phyloP scores from a whole-genome alignment of 495 filamentous ascomycete genomes.

The Aspergillus bridgeri region DNA sequence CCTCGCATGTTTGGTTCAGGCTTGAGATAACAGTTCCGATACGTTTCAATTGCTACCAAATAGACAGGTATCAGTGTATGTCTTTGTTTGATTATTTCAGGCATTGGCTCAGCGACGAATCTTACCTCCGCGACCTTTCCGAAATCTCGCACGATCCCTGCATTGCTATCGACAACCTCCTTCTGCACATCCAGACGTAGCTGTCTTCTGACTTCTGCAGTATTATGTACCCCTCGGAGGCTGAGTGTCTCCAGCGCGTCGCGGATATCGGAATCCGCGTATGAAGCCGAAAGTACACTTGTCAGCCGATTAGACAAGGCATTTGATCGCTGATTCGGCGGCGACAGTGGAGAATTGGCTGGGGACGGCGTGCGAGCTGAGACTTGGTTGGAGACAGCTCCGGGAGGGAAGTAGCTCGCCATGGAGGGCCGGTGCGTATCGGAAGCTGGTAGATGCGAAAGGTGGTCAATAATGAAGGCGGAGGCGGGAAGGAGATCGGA shows the following conservation, averaged over 20 bases:
- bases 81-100: not conserved
- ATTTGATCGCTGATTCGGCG: slow-evolving; percentile 48
- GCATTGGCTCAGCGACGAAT: not conserved
- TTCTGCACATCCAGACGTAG: slow-evolving; percentile 83
- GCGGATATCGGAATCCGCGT: slow-evolving; percentile 87
- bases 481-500: not conserved
- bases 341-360: slow-evolving; percentile 31
- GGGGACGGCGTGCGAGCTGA: slow-evolving; percentile 22
- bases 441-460: slow-evolving; percentile 6
- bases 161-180: slow-evolving; percentile 92
- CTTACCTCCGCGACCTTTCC: slow-evolving; percentile 83
- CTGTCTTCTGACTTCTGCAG: slow-evolving; percentile 71
- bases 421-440: slow-evolving; percentile 24
- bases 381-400: slow-evolving; percentile 24
- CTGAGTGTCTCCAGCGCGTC: slow-evolving; percentile 80
- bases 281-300: slow-evolving; percentile 83
- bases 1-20: slow-evolving; percentile 76
- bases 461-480: slow-evolving; percentile 15
- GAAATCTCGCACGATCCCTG: slow-evolving; percentile 85
- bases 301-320: slow-evolving; percentile 74
- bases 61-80: not conserved
- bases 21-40: slow-evolving; percentile 75
- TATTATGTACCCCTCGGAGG: slow-evolving; percentile 66
- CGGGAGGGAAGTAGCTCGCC: slow-evolving; percentile 42
- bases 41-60: slow-evolving; percentile 71